These are phyloP conservation scores for Penstemon barbatus DNA, from an alignment of 257 asterid species.

Conservation along the genomic window DNA sequence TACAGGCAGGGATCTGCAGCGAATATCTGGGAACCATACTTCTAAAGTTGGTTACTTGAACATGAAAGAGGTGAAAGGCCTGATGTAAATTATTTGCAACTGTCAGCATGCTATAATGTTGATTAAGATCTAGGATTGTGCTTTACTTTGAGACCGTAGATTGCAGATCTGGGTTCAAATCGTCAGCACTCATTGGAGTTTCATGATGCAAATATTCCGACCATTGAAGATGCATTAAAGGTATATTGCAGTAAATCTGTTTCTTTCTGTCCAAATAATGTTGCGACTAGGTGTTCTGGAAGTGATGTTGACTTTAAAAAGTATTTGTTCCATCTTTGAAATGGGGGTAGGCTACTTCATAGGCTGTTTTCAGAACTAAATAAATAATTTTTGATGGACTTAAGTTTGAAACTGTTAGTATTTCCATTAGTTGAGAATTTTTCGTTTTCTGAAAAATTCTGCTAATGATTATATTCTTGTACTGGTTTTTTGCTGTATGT, in stretches of 20 bases:
- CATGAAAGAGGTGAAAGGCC: constrained; percentile 70
- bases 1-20: constrained; percentile 98
- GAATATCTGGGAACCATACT: constrained; percentile 66
- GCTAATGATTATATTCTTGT: constrained; percentile 25
- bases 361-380: constrained; percentile 14
- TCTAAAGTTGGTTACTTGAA: constrained; percentile 74
- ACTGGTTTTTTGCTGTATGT: constrained; percentile 32
- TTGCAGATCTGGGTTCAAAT: constrained; percentile 57
- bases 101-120: constrained; percentile 13
- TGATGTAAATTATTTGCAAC: constrained; percentile 15
- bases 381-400: constrained; percentile 22
- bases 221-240: constrained; percentile 82
- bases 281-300: constrained; percentile 13
- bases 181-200: constrained; percentile 50
- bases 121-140: constrained; percentile 33
- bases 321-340: constrained; percentile 23
- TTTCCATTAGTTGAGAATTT: constrained; percentile 19
- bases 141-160: constrained; percentile 50
- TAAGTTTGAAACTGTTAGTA: constrained; percentile 16
- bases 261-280: constrained; percentile 21
- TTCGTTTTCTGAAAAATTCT: constrained; percentile 11
- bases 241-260: constrained; percentile 37
- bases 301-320: constrained; percentile 18
- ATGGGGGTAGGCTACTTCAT: constrained; percentile 10
- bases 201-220: constrained; percentile 59